Percentiles rank a stretch among this genome's conserved stretches.
Evolutionary conservation across 2,329 filamentous ascomycete genomes (phyloP).

Genomic region (Apiospora malaysiana): DNA sequence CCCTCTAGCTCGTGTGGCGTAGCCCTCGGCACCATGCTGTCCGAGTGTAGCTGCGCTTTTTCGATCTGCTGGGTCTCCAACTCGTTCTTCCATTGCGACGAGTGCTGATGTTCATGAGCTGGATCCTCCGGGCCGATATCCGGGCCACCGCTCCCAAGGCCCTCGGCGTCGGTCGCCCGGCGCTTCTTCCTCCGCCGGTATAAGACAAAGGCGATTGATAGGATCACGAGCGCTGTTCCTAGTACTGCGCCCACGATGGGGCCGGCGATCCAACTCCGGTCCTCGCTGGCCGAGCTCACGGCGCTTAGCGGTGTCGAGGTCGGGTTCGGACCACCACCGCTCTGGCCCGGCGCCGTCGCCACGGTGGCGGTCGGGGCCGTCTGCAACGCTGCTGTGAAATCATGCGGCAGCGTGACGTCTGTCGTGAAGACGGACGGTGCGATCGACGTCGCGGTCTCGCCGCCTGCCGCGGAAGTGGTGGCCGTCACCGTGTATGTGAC

Average conservation of each 20-base stretch:
- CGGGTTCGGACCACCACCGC: neutral
- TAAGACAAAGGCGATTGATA: neutral
- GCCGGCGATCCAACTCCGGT: neutral
- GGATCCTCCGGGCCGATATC: neutral
- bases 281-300: neutral
- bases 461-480: neutral
- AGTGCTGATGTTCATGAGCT: neutral
- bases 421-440: neutral
- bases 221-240: neutral
- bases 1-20: neutral
- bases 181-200: slow-evolving; percentile 2
- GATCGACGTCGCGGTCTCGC: neutral
- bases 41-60: neutral
- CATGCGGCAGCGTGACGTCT: neutral
- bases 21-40: neutral
- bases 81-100: neutral
- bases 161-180: neutral
- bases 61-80: neutral
- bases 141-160: neutral
- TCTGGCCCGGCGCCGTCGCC: neutral
- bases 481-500: neutral
- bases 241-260: neutral
- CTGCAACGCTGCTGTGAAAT: neutral
- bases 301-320: neutral
- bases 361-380: neutral